phyloP scores from a whole-genome alignment of 1,284 basidiomycete species.

The Tetrapyrgos nigripes region DNA sequence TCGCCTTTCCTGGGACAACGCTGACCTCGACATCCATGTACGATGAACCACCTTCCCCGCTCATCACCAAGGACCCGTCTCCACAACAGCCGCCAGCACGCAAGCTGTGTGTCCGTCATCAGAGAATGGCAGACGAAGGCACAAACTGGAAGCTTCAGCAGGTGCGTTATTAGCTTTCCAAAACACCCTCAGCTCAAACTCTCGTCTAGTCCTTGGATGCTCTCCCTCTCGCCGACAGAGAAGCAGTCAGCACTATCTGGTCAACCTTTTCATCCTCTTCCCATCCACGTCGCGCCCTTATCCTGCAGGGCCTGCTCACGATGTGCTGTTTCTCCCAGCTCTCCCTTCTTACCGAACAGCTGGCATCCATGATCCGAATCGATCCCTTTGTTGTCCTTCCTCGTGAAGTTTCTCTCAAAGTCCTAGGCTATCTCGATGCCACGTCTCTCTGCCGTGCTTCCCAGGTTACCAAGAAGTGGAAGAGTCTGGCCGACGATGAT shows the following conservation, averaged over 20 bases:
- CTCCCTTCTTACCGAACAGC: conserved; percentile 94
- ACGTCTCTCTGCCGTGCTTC: conserved; percentile 95
- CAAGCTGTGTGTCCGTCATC: conserved; percentile 90
- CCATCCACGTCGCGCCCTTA: conserved; percentile 89
- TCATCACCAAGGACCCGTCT: conserved; percentile 17
- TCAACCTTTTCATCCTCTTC: conserved; percentile 96
- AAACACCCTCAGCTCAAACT: conserved; percentile 3
- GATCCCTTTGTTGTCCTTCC: conserved; percentile 95
- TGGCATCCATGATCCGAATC: conserved; percentile 91
- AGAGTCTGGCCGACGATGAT: conserved; percentile 89
- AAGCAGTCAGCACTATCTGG: conserved; percentile 94
- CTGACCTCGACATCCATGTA: conserved; percentile 21
- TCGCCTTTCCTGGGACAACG: conserved; percentile 44
- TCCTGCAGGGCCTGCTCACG: conserved; percentile 96
- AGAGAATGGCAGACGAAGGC: conserved; percentile 97
- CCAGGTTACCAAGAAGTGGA: conserved; percentile 92
- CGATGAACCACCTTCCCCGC: conserved; percentile 2
- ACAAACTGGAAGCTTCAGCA: conserved; percentile 93
- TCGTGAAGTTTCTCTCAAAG: conserved; percentile 88
- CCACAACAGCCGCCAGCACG: conserved; percentile 53
- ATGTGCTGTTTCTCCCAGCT: conserved; percentile 99
- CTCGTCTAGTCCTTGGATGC: conserved; percentile 84
- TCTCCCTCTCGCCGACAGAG: conserved; percentile 88
- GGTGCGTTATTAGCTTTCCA: conserved; percentile 48
- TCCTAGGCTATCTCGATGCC: conserved; percentile 94